phyloP scores from a whole-genome alignment of 495 filamentous ascomycete species.

The Tuber microsphaerosporum region DNA sequence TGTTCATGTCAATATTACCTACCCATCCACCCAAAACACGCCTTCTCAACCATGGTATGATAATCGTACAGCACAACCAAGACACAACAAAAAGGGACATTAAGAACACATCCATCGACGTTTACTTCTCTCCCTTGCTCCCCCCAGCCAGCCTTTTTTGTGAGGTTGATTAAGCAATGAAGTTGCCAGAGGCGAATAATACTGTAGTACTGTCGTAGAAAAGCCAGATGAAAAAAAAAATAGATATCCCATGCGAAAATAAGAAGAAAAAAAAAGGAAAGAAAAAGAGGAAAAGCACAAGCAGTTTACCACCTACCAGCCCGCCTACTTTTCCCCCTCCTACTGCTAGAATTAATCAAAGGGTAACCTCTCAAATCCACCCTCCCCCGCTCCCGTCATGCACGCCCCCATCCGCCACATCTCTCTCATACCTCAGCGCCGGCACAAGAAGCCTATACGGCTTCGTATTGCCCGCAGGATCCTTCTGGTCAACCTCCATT shows the following conservation, averaged over 20 bases:
- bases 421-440: slow-evolving; percentile 46
- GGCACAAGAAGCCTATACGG: slow-evolving; percentile 85
- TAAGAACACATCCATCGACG: neutral
- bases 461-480: slow-evolving; percentile 80
- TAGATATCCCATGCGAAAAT: neutral
- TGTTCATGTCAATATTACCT: neutral
- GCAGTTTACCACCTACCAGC: neutral
- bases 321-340: neutral
- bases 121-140: neutral
- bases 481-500: slow-evolving; percentile 73
- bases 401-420: neutral
- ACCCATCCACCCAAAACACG: neutral
- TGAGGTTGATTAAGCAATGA: neutral
- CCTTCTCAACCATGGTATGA: neutral
- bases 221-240: neutral
- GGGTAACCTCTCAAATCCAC: slow-evolving; percentile 22
- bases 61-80: neutral
- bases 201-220: neutral
- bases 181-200: neutral
- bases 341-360: neutral
- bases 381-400: slow-evolving; percentile 13
- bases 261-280: slow-evolving; percentile 3
- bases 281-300: neutral
- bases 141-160: neutral
- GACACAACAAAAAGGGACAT: neutral